Evolutionary conservation across 805 yeast species (phyloP).

Genomic region (Candida railenensis): DNA sequence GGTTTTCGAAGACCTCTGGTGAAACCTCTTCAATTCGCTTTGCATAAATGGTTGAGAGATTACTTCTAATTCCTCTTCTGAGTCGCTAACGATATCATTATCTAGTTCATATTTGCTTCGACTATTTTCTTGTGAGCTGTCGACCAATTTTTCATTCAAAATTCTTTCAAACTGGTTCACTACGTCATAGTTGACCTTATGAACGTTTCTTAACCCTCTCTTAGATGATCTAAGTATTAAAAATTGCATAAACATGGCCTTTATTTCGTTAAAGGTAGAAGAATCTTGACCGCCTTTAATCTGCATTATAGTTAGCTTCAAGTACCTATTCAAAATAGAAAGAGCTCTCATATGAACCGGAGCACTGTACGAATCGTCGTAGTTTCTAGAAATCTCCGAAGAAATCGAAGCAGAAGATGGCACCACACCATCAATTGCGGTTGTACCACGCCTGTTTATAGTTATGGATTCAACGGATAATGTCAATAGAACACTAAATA

Average conservation of each 20-base stretch:
- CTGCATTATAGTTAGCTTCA: not conserved
- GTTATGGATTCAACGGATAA: conserved; percentile 4
- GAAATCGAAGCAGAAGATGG: conserved; percentile 1
- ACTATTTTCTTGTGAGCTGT: not conserved
- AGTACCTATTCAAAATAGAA: not conserved
- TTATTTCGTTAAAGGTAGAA: not conserved
- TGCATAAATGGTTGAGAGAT: conserved; percentile 22
- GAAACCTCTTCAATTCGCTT: conserved; percentile 19
- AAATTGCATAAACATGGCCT: not conserved
- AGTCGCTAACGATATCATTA: conserved; percentile 12
- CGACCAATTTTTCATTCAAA: not conserved
- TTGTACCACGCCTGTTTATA: not conserved
- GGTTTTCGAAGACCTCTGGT: not conserved
- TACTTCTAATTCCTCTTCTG: conserved; percentile 10
- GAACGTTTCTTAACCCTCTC: not conserved
- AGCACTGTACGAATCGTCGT: not conserved
- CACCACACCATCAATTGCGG: conserved; percentile 1
- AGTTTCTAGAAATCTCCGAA: not conserved
- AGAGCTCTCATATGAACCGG: conserved; percentile 2
- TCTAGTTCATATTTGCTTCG: not conserved
- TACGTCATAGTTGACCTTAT: conserved; percentile 1
- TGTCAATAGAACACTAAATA: not conserved
- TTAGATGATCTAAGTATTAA: not conserved
- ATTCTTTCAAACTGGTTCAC: not conserved
- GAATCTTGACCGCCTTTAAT: not conserved